These are phyloP conservation scores for Phytophthora pinifolia DNA, from an alignment of 352 stramenopile species.

Conservation along the genomic window DNA sequence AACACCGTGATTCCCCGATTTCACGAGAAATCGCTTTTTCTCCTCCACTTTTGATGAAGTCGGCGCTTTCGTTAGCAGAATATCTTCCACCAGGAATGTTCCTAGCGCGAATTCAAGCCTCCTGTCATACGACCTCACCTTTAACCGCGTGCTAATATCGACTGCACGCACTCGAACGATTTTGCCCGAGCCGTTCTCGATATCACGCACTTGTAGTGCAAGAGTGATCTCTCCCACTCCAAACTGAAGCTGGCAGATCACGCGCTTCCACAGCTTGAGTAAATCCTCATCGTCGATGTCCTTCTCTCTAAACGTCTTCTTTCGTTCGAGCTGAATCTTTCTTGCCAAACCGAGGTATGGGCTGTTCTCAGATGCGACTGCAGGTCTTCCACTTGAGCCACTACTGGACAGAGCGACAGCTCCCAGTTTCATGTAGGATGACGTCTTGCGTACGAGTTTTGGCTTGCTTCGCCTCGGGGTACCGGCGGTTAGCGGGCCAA, in stretches of 20 bases:
- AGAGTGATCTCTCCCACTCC: constrained; percentile 52
- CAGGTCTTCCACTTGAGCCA: constrained; percentile 20
- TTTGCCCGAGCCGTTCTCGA: constrained; percentile 40
- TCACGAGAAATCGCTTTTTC: constrained; percentile 60
- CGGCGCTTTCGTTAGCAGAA: constrained; percentile 36
- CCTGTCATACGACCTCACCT: constrained; percentile 67
- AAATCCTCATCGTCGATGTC: constrained; percentile 70
- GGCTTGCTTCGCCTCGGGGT: constrained; percentile 29
- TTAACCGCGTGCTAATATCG: constrained; percentile 65
- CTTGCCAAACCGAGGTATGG: constrained; percentile 40
- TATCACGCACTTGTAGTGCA: constrained; percentile 55
- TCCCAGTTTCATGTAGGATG: constrained; percentile 29
- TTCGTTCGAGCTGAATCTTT: constrained; percentile 39
- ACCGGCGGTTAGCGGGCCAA: constrained; percentile 8
- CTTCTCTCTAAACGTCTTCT: constrained; percentile 42
- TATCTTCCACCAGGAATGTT: constrained; percentile 75
- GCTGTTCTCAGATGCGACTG: constrained; percentile 29
- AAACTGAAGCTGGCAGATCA: constrained; percentile 64
- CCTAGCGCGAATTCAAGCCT: constrained; percentile 71
- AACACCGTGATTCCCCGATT: constrained; percentile 50
- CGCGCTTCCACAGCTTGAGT: constrained; percentile 77
- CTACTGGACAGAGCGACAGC: constrained; percentile 27
- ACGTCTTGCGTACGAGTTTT: constrained; percentile 30
- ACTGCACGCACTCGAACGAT: constrained; percentile 53
- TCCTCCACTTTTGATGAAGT: constrained; percentile 28